Conservation (phyloP, 768 basidiomycete genomes). For the Rhodosporidiobolus odoratus region DNA sequence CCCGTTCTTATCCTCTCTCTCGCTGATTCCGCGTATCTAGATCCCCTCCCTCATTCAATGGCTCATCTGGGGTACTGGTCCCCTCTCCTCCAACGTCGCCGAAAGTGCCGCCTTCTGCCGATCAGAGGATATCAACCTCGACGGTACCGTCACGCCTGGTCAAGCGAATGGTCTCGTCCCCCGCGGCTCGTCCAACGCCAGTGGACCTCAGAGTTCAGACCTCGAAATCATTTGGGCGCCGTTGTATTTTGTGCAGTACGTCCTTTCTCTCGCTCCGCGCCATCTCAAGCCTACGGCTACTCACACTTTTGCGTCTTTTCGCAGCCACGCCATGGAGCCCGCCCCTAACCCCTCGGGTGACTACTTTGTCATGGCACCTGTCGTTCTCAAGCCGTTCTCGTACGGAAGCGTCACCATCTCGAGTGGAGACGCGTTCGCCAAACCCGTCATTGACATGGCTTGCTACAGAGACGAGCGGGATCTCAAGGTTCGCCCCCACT, state of each 20-base stretch:
- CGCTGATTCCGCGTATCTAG: too few relatives aligned
- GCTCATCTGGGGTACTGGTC: constrained; percentile 23
- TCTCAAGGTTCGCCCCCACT: constrained; percentile 14
- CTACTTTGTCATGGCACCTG: constrained; percentile 20
- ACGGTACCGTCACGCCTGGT: constrained; percentile 13
- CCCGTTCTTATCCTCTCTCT: neutral
- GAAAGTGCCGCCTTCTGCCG: constrained; percentile 36
- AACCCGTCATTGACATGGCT: constrained; percentile 32
- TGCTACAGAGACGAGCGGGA: constrained; percentile 25
- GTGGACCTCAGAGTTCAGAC: constrained; percentile 25
- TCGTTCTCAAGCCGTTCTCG: constrained; percentile 23
- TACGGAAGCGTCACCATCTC: constrained; percentile 26
- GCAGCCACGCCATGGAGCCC: constrained; percentile 11
- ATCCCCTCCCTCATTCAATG: constrained; percentile 21
- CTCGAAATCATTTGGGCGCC: constrained; percentile 32
- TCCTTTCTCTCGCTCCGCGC: neutral
- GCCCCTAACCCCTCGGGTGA: constrained; percentile 2
- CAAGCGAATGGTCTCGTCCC: neutral
- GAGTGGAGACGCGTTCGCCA: constrained; percentile 24
- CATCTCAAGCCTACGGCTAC: neutral
- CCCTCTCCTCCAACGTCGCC: constrained; percentile 20
- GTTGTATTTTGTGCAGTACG: constrained; percentile 12
- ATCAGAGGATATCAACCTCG: constrained; percentile 18
- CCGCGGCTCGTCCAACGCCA: constrained; percentile 10
- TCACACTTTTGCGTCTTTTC: neutral